Conservation (phyloP, 306 rosid species). For the Urtica urens region DNA sequence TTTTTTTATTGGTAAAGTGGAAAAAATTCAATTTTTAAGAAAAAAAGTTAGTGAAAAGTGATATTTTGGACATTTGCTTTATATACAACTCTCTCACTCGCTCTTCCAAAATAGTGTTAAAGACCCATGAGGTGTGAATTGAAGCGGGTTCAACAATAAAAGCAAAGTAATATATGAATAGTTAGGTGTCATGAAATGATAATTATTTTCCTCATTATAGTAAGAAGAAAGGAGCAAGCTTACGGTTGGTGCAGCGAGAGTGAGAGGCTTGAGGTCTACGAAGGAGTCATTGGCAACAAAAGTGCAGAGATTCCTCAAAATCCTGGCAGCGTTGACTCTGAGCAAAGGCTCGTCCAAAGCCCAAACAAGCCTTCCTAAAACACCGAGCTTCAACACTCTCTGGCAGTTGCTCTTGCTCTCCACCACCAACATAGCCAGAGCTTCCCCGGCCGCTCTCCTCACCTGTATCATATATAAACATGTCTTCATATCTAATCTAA, state of each 20-base stretch:
- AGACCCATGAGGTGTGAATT: no score
- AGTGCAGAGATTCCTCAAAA: conserved; percentile 64
- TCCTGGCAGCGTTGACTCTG: conserved; percentile 61
- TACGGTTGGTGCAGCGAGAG: conserved; percentile 66
- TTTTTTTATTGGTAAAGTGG: no score
- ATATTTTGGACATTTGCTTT: no score
- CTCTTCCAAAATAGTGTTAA: no score
- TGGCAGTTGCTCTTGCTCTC: conserved; percentile 68
- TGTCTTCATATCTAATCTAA: no score
- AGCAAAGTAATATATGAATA: no score
- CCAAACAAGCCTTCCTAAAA: conserved; percentile 37
- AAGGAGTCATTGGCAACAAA: conserved; percentile 50
- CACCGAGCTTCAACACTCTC: conserved; percentile 44
- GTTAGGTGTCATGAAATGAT: not conserved
- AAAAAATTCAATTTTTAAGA: no score
- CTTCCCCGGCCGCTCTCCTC: conserved; percentile 71
- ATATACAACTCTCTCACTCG: no score
- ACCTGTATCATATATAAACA: no score
- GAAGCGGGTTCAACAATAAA: no score
- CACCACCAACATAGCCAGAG: conserved; percentile 76
- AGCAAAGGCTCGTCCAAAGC: conserved; percentile 48
- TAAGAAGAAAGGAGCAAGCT: no score
- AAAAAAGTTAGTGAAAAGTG: no score
- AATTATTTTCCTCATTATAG: not conserved
- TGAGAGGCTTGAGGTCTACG: conserved; percentile 39